Evolutionary conservation across 257 asterid species (phyloP), one percentile per base, ranked within the genome.

Genomic region (Solanum etuberosum): DNA sequence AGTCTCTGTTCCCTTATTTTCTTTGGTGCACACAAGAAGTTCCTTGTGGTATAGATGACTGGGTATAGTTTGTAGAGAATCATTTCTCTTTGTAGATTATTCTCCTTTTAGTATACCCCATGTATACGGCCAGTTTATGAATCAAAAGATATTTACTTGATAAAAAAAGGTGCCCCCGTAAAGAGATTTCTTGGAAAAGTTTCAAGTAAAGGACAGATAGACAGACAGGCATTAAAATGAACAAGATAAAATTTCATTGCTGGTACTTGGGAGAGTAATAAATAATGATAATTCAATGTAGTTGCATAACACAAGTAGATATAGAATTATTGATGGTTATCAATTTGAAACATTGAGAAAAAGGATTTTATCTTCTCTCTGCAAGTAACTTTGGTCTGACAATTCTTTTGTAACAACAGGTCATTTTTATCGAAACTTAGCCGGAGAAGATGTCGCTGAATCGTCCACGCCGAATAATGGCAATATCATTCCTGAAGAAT

Each of bases 361-460:
- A 76, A 12, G 8, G 20, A 23, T 74, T 21, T 40, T 9, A 76
- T 13, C 57, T 10, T 38, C 32, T 23, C 27, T 76, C 31, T 76
- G 57, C 23, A 37, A 12, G 16, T 12, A n/a, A 12, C 18, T 74
- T 74, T 38, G 83, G 57, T 74, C 83, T 71, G 78, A 34, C 43
- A 71, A 16, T 71, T 71, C 15, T 76, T 76, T n/a, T 38, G 37
- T 8, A 85, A 57, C 59, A 88, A 86, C 92, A 93, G 96, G 89
- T 83, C 86, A 59, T 78, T 77, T 37, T 27, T 92, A 91, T 90
- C 90, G 87, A 82, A 88, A 88, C 59, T 90, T 92, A 92, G 90
- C 92, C 83, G 87, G 16, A 35, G 83, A 90, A 88, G 92, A 92
- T 51, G 68, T 88, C 85, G 86, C 89, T 84, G 91, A 91, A 81